Conservation (phyloP, 1,139 yeast species). For the Suhomyces guaymorum region DNA sequence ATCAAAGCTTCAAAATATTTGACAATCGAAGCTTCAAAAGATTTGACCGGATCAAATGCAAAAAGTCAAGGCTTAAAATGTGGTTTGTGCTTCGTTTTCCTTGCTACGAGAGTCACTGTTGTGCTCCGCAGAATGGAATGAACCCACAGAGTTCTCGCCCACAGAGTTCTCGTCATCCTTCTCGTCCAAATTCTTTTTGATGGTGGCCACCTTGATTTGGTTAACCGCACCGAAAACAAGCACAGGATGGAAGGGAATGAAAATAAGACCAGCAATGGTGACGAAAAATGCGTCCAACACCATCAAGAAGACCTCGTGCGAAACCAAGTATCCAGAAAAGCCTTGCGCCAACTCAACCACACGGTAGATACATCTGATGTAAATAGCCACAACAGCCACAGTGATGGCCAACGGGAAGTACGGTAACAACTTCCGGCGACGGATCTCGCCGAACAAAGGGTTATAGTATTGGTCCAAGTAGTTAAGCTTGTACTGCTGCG, state of each 20-base stretch:
- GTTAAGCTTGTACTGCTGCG: slow-evolving; percentile 22
- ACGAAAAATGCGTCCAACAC: slow-evolving; percentile 78
- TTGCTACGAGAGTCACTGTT: background rate
- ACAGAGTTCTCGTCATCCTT: slow-evolving; percentile 6
- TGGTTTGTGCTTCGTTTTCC: background rate
- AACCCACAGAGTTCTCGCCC: slow-evolving; percentile 2
- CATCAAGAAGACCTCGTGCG: slow-evolving; percentile 72
- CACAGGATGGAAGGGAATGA: slow-evolving; percentile 67
- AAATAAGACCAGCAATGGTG: slow-evolving; percentile 41
- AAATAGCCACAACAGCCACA: slow-evolving; percentile 57
- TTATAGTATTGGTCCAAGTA: slow-evolving; percentile 38
- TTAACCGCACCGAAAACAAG: slow-evolving; percentile 49
- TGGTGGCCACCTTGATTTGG: slow-evolving; percentile 36
- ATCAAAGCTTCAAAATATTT: no score
- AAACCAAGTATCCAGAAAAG: slow-evolving; percentile 68
- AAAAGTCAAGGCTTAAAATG: no score
- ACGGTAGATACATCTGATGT: slow-evolving; percentile 77
- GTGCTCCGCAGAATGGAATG: no score
- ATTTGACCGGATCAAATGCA: no score
- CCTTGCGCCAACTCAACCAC: slow-evolving; percentile 79
- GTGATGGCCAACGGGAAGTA: slow-evolving; percentile 56
- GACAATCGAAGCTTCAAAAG: no score
- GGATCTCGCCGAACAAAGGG: slow-evolving; percentile 41
- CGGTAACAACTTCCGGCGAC: slow-evolving; percentile 42
- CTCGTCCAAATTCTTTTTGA: slow-evolving; percentile 34